phyloP scores from a whole-genome alignment of 2,329 filamentous ascomycete genomes.

The Sphaerulina populicola region DNA sequence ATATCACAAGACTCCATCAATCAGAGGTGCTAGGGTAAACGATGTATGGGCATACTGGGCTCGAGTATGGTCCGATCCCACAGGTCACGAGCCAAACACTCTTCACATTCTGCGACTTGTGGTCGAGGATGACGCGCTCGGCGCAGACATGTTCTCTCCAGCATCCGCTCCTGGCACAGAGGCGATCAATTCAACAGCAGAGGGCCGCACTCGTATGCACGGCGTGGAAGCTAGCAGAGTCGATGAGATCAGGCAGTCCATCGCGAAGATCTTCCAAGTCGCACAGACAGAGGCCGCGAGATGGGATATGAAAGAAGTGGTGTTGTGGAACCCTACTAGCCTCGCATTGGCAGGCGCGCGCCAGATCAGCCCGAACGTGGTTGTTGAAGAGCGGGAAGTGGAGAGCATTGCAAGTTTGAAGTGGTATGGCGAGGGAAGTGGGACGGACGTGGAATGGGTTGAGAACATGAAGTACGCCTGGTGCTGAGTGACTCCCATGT shows the following conservation, averaged over 20 bases:
- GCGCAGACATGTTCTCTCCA: constrained; percentile 3
- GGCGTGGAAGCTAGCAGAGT: constrained; percentile 15
- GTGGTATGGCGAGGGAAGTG: constrained; percentile 55
- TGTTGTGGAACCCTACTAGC: constrained; percentile 75
- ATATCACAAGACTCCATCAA: constrained; percentile 48
- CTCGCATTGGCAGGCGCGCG: constrained; percentile 37
- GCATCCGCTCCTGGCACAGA: constrained; percentile 20
- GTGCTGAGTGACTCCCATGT: constrained; percentile 46
- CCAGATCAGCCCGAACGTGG: constrained; percentile 41
- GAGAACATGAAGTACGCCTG: constrained; percentile 71
- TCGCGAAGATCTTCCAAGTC: constrained; percentile 56
- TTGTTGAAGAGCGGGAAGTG: constrained; percentile 50
- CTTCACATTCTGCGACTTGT: constrained; percentile 62
- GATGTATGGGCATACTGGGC: constrained; percentile 65
- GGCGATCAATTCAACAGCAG: constrained; percentile 11
- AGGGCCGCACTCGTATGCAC: constrained; percentile 12
- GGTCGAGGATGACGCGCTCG: constrained; percentile 48
- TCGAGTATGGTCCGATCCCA: constrained; percentile 53
- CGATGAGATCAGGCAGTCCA: constrained; percentile 38
- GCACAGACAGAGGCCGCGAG: constrained; percentile 62
- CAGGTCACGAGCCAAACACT: constrained; percentile 52
- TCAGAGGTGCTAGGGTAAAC: constrained; percentile 63
- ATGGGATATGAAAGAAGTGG: constrained; percentile 62
- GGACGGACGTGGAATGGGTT: constrained; percentile 58
- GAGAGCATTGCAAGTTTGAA: constrained; percentile 63